Base-by-base conservation (phyloP, 345 rosid genomes). In the Arabidopsis suecica region DNA sequence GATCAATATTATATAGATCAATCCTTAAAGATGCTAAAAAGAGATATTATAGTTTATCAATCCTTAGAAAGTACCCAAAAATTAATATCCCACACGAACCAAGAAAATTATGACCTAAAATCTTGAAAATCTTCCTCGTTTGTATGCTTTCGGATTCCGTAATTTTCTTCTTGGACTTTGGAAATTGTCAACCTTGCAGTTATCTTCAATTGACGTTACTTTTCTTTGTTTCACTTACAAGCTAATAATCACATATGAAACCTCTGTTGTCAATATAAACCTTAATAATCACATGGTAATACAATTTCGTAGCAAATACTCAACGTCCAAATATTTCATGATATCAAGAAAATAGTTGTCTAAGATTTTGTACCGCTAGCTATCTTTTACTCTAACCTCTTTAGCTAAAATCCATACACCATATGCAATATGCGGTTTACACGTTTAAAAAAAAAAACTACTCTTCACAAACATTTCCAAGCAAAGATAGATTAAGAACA, bases 161-260 rank as follows among this genome's bases (percentile, higher is more conserved):
- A 56, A 14, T n/a, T 64, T 65, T 65, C 33, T 65, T 74, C 65
- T 74, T 65, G 50, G 10, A 56, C 14, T 53, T 56, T 34, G 78
- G 10, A 71, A 44, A 55, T 55, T 55, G 57, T 55, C 44, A 65
- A 65, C 72, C 41, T 60, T 65, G 40, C 41, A 56, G 42, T 65
- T 74, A 65, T 34, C 20, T 56, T 16, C 14, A 45, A 49, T 9
- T 65, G 41, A 65, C 65, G 41, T 45, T 74, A 65, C 49, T 57
- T 16, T 55, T 65, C 33, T 34, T 56, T 74, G 40, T 58, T 55
- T 65, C 57, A 65, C 8, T 34, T 42, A 2, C 32, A 55, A 64
- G 57, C 65, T 13, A 73, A 65, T 64, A 73, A 73, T 73, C 77
- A 64, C 14, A 55, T 65, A 55, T n/a, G 70, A 53, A 33, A 9